Evolutionary conservation across 108 stramenopile genomes (phyloP).

Genomic region (Stephanodiscus triporus): DNA sequence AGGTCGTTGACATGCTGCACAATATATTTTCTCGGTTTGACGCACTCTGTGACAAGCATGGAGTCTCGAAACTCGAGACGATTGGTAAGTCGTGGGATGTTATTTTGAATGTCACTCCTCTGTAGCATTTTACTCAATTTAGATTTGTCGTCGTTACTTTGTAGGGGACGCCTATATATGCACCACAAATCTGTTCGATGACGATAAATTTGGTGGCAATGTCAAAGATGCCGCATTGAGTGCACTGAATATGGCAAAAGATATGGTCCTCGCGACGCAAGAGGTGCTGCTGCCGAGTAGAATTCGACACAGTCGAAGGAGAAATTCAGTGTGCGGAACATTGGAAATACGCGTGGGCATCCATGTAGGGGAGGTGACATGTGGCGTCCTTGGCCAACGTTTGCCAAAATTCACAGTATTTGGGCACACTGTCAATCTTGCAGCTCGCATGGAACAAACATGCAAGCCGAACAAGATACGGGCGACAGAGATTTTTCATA

Average conservation of each 20-base stretch:
- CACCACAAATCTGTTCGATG: conserved; percentile 24
- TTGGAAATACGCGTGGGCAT: conserved; percentile 33
- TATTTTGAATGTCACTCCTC: neutral
- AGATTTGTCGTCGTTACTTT: neutral
- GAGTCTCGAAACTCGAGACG: conserved; percentile 44
- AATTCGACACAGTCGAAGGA: neutral
- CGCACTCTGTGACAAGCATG: conserved; percentile 28
- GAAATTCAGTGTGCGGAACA: neutral
- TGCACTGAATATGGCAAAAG: conserved; percentile 26
- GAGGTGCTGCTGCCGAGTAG: conserved; percentile 9
- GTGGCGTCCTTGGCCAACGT: conserved; percentile 31
- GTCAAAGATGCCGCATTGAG: conserved; percentile 29
- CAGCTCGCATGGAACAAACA: conserved; percentile 50
- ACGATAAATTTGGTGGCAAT: conserved; percentile 6
- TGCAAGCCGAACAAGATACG: conserved; percentile 23
- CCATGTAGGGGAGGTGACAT: conserved; percentile 29
- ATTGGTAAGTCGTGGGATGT: conserved; percentile 7
- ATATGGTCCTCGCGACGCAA: conserved; percentile 23
- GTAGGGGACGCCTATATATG: conserved; percentile 40
- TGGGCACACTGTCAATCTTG: conserved; percentile 39
- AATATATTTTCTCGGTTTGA: conserved; percentile 34
- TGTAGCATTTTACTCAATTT: neutral
- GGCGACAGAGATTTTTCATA: conserved; percentile 33
- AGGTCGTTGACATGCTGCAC: conserved; percentile 44
- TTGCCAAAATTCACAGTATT: conserved; percentile 33